Percentiles rank a stretch among this genome's conserved stretches.
phyloP scores from a whole-genome alignment of 257 asterid species.

The Asclepias syriaca region DNA sequence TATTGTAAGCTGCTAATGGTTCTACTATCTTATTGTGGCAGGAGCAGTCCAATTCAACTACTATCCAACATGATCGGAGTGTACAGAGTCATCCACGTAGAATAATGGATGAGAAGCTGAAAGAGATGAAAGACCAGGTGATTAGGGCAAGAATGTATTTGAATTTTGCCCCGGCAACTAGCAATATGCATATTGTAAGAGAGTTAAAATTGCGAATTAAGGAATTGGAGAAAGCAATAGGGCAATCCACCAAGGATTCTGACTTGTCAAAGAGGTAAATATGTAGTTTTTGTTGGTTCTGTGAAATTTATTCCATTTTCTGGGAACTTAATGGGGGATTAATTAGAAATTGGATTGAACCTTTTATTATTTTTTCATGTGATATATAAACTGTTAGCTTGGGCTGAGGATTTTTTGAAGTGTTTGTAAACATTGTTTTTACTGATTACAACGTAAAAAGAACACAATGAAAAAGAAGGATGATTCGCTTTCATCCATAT shows the following conservation, averaged over 20 bases:
- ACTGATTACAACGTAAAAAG: neutral
- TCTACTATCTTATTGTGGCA: conserved; percentile 25
- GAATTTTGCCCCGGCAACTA: conserved; percentile 51
- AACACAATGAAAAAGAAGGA: neutral
- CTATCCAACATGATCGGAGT: conserved; percentile 29
- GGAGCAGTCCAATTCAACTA: conserved; percentile 39
- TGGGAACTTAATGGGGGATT: neutral
- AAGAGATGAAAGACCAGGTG: conserved; percentile 83
- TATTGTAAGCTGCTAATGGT: conserved; percentile 9
- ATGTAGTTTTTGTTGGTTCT: conserved; percentile 6
- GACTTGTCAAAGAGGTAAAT: conserved; percentile 58
- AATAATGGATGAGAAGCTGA: conserved; percentile 52
- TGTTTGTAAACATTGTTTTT: neutral
- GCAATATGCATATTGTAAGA: conserved; percentile 74
- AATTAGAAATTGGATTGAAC: neutral
- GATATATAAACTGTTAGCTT: neutral
- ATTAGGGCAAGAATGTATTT: conserved; percentile 74
- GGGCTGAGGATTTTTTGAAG: neutral
- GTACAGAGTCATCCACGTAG: conserved; percentile 27
- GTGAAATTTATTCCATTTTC: neutral
- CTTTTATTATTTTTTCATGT: neutral
- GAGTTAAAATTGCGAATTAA: conserved; percentile 83
- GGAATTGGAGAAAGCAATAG: conserved; percentile 71
- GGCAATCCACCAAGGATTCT: conserved; percentile 57
- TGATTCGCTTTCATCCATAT: neutral